Base-by-base conservation (phyloP, 2,329 filamentous ascomycete genomes). In the Cladophialophora psammophila region DNA sequence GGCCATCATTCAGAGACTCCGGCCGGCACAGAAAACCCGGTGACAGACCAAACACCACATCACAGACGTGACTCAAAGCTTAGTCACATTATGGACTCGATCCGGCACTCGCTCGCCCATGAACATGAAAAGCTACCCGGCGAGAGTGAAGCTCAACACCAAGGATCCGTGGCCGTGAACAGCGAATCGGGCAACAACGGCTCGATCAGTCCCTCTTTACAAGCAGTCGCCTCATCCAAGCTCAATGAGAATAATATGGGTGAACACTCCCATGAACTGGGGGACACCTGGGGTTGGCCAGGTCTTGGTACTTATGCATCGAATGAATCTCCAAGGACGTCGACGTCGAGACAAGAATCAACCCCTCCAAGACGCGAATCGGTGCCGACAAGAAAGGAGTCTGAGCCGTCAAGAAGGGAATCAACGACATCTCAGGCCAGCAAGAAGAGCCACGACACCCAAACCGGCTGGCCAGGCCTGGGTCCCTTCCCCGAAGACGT, bases 191-290 rank as follows among this genome's bases (percentile, higher is more conserved):
- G 26, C 32, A 66, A 40, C 53, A 59, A 66, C 18, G 63, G 60
- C 8, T 67, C 67, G 9, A 45, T 66, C 42, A 70, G 66, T 52
- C 68, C 68, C 9, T 58, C 68, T 1, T n/a, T 70, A n/a, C 58
- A 70, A 57, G 68, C 68, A 10, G 60, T 56, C n/a, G 56, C 60
- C 50, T 57, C 50, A 13, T 66, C 54, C 6, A 59, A 68, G 20
- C 52, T 64, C 55, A 68, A 70, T 45, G 68, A 70, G 59, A 70
- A 70, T 54, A 66, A 66, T 50, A 70, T 70, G 68, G 68, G 68
- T 12, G 55, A 50, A 48, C 48, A 62, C 26, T 70, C 68, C n/a
- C 66, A 70, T 32, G 40, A 62, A 58, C n/a, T 13, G 31, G 34
- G 52, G n/a, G 42, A 64, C 48, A 60, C 40, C 34, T 70, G 68